Conservation (phyloP, 495 filamentous ascomycete genomes). For the Penicillium simplicissimum region DNA sequence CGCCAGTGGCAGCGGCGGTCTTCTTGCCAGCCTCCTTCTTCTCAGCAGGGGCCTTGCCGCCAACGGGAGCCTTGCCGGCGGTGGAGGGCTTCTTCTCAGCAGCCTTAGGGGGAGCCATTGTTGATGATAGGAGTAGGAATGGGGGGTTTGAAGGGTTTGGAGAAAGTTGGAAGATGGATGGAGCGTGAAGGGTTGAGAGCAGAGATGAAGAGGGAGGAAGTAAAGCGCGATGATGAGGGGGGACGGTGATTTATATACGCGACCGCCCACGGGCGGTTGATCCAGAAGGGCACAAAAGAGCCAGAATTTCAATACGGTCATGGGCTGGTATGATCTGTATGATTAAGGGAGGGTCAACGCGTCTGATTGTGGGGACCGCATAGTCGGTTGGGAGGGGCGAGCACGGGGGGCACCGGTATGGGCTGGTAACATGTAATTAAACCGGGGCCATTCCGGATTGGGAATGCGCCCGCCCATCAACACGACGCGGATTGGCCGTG, state of each 20-base stretch:
- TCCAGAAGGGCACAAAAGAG: slow-evolving; percentile 45
- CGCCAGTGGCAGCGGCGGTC: slow-evolving; percentile 83
- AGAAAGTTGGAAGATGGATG: slow-evolving; percentile 25
- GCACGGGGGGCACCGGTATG: slow-evolving; percentile 19
- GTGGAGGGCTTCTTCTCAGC: slow-evolving; percentile 96
- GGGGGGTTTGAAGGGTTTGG: slow-evolving; percentile 18
- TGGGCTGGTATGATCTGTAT: slow-evolving; percentile 50
- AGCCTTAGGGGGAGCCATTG: slow-evolving; percentile 95
- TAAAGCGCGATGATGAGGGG: slow-evolving; percentile 50
- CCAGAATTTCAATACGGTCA: slow-evolving; percentile 55
- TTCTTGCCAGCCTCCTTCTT: slow-evolving; percentile 99
- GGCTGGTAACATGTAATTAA: slow-evolving; percentile 17
- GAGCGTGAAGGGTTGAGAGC: slow-evolving; percentile 36
- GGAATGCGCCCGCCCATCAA: slow-evolving; percentile 27
- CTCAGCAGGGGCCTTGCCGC: slow-evolving; percentile 80
- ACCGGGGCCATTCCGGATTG: slow-evolving; percentile 36
- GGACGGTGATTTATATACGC: slow-evolving; percentile 54
- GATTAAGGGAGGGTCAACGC: slow-evolving; percentile 40
- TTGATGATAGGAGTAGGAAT: slow-evolving; percentile 49
- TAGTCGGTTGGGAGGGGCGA: slow-evolving; percentile 5
- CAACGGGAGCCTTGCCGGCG: slow-evolving; percentile 93
- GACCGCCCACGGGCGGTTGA: slow-evolving; percentile 45
- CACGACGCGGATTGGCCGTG: slow-evolving; percentile 36
- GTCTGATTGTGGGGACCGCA: slow-evolving; percentile 17
- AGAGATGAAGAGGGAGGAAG: slow-evolving; percentile 34